Evolutionary conservation across 129 eudicot species (phyloP).

Genomic region (Flaveria linearis): DNA sequence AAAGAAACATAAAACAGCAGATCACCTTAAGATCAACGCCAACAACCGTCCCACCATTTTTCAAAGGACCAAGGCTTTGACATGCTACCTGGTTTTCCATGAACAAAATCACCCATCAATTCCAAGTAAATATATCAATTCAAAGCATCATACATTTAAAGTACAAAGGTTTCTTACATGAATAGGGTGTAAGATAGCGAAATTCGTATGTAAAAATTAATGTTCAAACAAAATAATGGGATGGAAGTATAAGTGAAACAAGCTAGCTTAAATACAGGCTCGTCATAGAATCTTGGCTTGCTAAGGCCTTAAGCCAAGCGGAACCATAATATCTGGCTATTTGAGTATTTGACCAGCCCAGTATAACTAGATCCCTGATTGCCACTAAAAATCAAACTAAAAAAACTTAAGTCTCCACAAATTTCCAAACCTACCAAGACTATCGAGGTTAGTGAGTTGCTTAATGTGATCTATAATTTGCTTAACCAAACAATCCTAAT

Average conservation of each 20-base stretch:
- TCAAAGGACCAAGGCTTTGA: conserved; percentile 83
- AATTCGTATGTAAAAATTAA: not conserved
- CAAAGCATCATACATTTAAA: not conserved
- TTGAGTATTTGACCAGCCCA: not conserved
- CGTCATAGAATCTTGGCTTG: too few relatives aligned
- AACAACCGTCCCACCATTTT: conserved; percentile 76
- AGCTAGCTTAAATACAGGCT: not conserved
- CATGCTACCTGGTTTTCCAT: conserved; percentile 74
- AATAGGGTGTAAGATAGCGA: not conserved
- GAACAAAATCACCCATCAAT: not conserved
- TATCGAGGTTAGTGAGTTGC: not conserved
- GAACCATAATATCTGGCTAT: too few relatives aligned
- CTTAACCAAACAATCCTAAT: too few relatives aligned
- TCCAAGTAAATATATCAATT: not conserved
- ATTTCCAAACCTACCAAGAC: not conserved
- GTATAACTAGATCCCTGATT: not conserved
- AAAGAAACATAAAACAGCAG: not conserved
- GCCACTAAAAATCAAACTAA: not conserved
- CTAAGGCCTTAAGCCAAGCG: too few relatives aligned
- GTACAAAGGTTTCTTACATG: not conserved
- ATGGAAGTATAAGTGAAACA: conserved; percentile 9
- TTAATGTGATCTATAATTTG: too few relatives aligned
- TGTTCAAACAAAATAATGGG: not conserved
- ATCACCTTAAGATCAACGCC: conserved; percentile 86
- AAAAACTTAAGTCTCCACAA: not conserved